Base-by-base conservation (phyloP, 1,284 basidiomycete genomes). In the Polyporus tsugae region DNA sequence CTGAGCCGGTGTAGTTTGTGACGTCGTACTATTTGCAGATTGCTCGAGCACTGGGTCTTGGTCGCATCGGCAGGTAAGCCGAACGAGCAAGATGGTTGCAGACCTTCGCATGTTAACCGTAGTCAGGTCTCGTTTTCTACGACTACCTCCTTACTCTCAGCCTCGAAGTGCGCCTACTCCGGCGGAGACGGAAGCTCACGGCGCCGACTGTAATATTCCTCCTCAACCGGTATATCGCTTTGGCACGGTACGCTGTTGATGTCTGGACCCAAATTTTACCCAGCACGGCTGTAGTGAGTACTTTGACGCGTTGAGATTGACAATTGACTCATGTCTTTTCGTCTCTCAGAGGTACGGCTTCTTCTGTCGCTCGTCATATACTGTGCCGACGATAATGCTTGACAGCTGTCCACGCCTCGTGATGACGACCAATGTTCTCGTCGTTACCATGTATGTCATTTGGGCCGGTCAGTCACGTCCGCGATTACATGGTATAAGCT, bases 141-240 rank as follows among this genome's bases (percentile, higher is more conserved):
- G 69, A 73, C 25, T 62, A 73, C 64, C n/a, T 62, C 4, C 42
- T 69, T n/a, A 71, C 72, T 10, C 42, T 71, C 4, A 4, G 35
- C 17, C 25, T 64, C 19, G 72, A 71, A 53, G 44, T 73, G 22
- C 38, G 22, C 6, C 57, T 66, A 11, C 57, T 73, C 22, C 71
- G 72, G 69, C 35, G 57, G 22, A n/a, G 44, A 22, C 58, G 67
- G 6, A 70, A 66, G 59, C 42, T 69, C 6, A 65, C 69, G 4
- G 57, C n/a, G 11, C 58, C 61, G 0, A 67, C 67, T 6, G 10
- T 68, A 10, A 41, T 73, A 7, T 73, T 73, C 39, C 6, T 68
- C 5, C 35, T 71, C n/a, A 73, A 73, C 35, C 69, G 72, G 13
- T 73, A 73, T 58, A 42, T 62, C 15, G 9, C 25, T 10, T n/a